Evolutionary conservation across 768 basidiomycete genomes (phyloP), one percentile per base, ranked within the genome.

Genomic region (Lactarius evosmus): DNA sequence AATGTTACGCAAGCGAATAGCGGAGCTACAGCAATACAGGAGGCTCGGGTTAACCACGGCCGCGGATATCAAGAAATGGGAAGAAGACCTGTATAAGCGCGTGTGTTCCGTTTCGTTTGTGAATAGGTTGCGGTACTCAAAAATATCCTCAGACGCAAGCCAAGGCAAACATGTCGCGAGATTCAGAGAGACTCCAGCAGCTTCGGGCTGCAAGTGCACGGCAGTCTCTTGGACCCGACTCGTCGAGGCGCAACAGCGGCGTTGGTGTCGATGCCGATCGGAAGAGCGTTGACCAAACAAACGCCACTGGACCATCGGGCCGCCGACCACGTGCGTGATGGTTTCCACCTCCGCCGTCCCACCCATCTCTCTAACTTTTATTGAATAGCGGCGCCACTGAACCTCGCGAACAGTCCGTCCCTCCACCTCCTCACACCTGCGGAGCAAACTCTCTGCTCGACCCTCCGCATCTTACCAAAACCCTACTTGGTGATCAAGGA

Each of bases 401-500:
- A 96, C 72, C 83, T 98, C 62, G 88, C 95, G 36, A 94, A 95
- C 72, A 89, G 92, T 67, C 88, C 91, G 0, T 92, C 90, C 0
- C 78, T 98, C 6, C 92, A 98, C 71, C 83, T 99, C 9, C 89
- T 99, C 69, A 91, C 93, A 1, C 82, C 86, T 12, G 87, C 86
- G 32, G 96, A 99, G 75, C 93, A 95, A 74, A 78, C 82, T 0
- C 85, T 98, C 25, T 98, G 97, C 73, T 91, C 93, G 2, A 82
- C 85, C 60, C 82, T 98, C 33, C 89, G 95, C 7, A 94, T 99
- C 62, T 81, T 97, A 22, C 96, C 97, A 0, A 93, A 93, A 71
- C 94, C 97, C 0, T 99, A 97, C 74, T 85, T 99, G 57, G 85
- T 91, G 65, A 91, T 98, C 77, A 99, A 99, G 74, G 94, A 97